Base-by-base conservation (phyloP, 2,329 filamentous ascomycete species). In the Sphaerostilbella broomeana region DNA sequence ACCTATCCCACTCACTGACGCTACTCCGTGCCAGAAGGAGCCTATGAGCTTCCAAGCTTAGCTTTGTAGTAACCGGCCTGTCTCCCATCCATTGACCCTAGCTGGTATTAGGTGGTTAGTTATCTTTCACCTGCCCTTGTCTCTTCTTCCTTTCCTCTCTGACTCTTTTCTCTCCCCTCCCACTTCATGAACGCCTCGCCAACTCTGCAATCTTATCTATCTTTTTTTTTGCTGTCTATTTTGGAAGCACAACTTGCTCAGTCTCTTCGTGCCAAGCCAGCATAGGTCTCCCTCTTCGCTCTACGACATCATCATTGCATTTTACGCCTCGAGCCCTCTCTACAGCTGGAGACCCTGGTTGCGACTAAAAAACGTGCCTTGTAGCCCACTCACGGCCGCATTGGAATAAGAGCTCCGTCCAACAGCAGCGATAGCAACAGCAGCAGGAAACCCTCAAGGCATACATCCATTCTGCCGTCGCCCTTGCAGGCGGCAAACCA, bases 1-100 rank as follows among this genome's bases (percentile, higher is more conserved):
- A 38, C 29, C 12, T 44, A 29, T 45, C 39, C 34, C 43, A 45
- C 25, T 42, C 38, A 29, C 36, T 34, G 18, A 37, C 42, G 32
- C 38, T 17, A 11, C 21, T 39, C 30, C 26, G 29, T 32, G 17
- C 27, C 16, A 20, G 15, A 20, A 21, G n/a, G 15, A 24, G 20
- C 29, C 18, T 35, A 32, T 30, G 26, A 25, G 19, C 38, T 35
- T 26, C 20, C 15, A 18, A 39, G 36, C 37, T 39, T 12, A 31
- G n/a, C 13, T 16, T 31, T 17, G 17, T 17, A 31, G 28, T 31
- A 31, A 31, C 22, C 22, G 22, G 22, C 8, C 22, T 25, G 8
- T 9, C 22, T 25, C 22, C 8, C 12, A 25, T 12, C 12, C 3
- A n/a, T n/a, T n/a, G n/a, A n/a, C n/a, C n/a, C n/a, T n/a, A n/a